These are phyloP conservation scores for Citrus trifoliata DNA, from an alignment of 345 rosid species.

Conservation along the genomic window DNA sequence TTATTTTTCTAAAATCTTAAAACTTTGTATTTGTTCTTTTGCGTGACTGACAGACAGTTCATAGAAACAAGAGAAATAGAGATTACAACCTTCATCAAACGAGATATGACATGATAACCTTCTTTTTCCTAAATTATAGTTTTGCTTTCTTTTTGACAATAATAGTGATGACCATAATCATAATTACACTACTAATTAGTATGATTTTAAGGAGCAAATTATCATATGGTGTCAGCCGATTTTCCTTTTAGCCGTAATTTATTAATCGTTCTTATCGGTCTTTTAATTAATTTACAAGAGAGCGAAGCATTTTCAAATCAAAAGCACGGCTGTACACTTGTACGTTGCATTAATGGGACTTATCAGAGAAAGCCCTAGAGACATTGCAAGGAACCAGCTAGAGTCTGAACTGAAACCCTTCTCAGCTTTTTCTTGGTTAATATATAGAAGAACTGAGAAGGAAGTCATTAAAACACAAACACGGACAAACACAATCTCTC, in stretches of 20 bases:
- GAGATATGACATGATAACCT: slow-evolving; percentile 25
- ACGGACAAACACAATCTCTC: slow-evolving; percentile 15
- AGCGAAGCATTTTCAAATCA: slow-evolving; percentile 2
- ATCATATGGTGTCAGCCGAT: slow-evolving; percentile 12
- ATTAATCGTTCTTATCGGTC: slow-evolving; percentile 1
- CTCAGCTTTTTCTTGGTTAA: slow-evolving; percentile 17
- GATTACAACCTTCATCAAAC: slow-evolving; percentile 26
- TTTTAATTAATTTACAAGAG: slow-evolving; percentile 2
- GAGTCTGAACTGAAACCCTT: slow-evolving; percentile 21
- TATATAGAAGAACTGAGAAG: slow-evolving; percentile 12
- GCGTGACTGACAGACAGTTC: slow-evolving; percentile 37
- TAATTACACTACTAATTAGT: slow-evolving; percentile 25
- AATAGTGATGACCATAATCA: slow-evolving; percentile 27
- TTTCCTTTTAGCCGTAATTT: neutral
- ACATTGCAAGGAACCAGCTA: slow-evolving; percentile 18
- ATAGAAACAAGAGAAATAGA: slow-evolving; percentile 27
- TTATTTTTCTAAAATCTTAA: slow-evolving; percentile 1
- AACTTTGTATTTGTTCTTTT: slow-evolving; percentile 8
- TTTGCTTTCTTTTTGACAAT: slow-evolving; percentile 24
- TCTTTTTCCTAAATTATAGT: slow-evolving; percentile 25
- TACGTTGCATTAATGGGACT: slow-evolving; percentile 33
- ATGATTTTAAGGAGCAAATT: slow-evolving; percentile 15
- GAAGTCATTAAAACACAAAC: slow-evolving; percentile 9
- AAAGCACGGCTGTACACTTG: neutral
- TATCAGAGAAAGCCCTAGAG: slow-evolving; percentile 45